Conservation (phyloP, 495 filamentous ascomycete species). For the Lindgomyces ingoldianus region DNA sequence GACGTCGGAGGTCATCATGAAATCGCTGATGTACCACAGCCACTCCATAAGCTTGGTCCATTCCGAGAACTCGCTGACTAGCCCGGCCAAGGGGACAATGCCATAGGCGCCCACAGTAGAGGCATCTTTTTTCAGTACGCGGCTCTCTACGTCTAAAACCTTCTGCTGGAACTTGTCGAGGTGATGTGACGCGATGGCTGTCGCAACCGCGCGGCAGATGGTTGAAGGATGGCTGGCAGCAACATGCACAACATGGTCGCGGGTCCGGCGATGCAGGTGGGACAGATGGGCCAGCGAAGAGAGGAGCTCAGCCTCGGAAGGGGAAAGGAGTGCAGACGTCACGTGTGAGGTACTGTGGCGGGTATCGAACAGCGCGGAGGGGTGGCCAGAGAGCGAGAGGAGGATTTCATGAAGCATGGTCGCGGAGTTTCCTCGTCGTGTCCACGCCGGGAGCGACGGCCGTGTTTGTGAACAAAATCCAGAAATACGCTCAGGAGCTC, state of each 20-base stretch:
- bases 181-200: constrained; percentile 69
- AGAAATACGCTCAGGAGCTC: constrained; percentile 32
- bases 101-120: constrained; percentile 82
- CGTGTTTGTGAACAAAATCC: constrained; percentile 15
- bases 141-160: constrained; percentile 79
- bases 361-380: constrained; percentile 73
- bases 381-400: constrained; percentile 89
- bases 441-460: not conserved
- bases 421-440: constrained; percentile 11
- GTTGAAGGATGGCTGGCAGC: constrained; percentile 69
- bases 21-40: constrained; percentile 71
- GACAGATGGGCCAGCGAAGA: constrained; percentile 72
- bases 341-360: constrained; percentile 25
- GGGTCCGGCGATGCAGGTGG: constrained; percentile 70
- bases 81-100: constrained; percentile 83
- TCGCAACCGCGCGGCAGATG: constrained; percentile 86
- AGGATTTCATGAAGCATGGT: constrained; percentile 95
- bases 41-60: constrained; percentile 86
- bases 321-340: constrained; percentile 61
- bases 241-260: constrained; percentile 62
- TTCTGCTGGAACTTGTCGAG: constrained; percentile 77
- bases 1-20: constrained; percentile 54
- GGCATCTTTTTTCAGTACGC: constrained; percentile 69
- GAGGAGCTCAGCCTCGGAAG: constrained; percentile 80
- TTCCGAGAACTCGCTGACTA: constrained; percentile 78